Evolutionary conservation across 371 early-diverging fungal species (phyloP), one percentile per base, ranked within the genome.

Genomic region (Coemansia sp.): DNA sequence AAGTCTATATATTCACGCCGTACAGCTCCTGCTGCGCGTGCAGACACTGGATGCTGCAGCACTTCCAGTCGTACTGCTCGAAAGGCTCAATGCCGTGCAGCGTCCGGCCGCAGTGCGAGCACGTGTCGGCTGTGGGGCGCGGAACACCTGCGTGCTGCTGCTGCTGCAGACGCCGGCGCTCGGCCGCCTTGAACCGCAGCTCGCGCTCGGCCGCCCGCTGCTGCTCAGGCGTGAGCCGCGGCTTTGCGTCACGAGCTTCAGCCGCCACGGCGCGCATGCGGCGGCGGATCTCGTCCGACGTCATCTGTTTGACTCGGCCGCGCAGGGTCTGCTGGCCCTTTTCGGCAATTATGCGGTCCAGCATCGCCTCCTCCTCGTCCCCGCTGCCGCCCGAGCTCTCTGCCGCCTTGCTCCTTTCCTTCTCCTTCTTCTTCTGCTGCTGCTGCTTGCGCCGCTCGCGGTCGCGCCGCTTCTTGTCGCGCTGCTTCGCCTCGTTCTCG

Each of bases 141-240:
- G 24, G 24, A 24, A 24, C 24, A 1, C 24, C 24, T 24, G 75
- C 9, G 0, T 52, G 14, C 24, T 60, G n/a, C 18, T 37, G 11
- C 7, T 32, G 33, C 16, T 18, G 34, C 40, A 48, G 70, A 7
- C 60, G 69, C 3, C 62, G 90, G 76, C 33, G 89, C 86, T 92
- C 91, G 8, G 90, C 90, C 0, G 94, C 94, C 67, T 85, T 79
- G 24, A 91, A 90, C 53, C 93, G 74, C 58, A 88, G 86, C 64
- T 94, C 94, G 37, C 94, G 81, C 62, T 94, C 95, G 32, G 91
- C 64, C n/a, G 88, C 81, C 74, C 83, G 84, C 32, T 91, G 82
- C 51, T 82, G 81, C 63, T 89, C 91, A 0, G 92, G 89, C n/a
- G 92, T 85, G 81, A 93, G 81, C 5, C 77, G 80, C 0, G 53